Conservation (phyloP, 495 filamentous ascomycete genomes). For the Pyrenopolyporus hunteri region DNA sequence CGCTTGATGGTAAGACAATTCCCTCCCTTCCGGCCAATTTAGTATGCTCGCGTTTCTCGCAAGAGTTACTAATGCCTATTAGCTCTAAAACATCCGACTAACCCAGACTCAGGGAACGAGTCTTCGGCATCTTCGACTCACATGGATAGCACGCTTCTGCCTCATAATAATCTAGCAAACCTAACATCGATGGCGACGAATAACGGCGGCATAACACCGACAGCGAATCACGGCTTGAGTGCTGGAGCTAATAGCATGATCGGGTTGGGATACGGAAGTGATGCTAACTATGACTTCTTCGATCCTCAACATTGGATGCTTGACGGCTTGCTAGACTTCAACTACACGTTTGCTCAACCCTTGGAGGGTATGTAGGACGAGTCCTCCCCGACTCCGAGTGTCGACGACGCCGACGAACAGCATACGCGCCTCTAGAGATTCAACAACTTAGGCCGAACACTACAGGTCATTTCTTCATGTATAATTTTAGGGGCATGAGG, state of each 20-base stretch:
- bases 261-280: slow-evolving; percentile 60
- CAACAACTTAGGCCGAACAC: not conserved
- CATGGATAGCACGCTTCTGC: slow-evolving; percentile 59
- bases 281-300: slow-evolving; percentile 79
- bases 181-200: slow-evolving; percentile 42
- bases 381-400: too few relatives aligned
- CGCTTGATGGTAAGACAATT: slow-evolving; percentile 71
- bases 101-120: slow-evolving; percentile 78
- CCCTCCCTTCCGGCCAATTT: slow-evolving; percentile 24
- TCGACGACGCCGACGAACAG: not conserved
- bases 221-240: slow-evolving; percentile 51
- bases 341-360: slow-evolving; percentile 62
- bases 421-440: not conserved
- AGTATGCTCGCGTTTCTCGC: slow-evolving; percentile 20
- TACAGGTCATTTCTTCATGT: not conserved
- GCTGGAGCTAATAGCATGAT: slow-evolving; percentile 47
- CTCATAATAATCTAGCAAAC: slow-evolving; percentile 42
- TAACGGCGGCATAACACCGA: slow-evolving; percentile 56
- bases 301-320: slow-evolving; percentile 92
- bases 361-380: slow-evolving; percentile 52
- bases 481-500: slow-evolving; percentile 11
- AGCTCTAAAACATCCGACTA: slow-evolving; percentile 85
- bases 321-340: slow-evolving; percentile 82
- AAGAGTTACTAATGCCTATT: slow-evolving; percentile 48
- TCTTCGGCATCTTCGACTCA: slow-evolving; percentile 71